Base-by-base conservation (phyloP, 345 rosid species). In the Eutrema heterophyllum region DNA sequence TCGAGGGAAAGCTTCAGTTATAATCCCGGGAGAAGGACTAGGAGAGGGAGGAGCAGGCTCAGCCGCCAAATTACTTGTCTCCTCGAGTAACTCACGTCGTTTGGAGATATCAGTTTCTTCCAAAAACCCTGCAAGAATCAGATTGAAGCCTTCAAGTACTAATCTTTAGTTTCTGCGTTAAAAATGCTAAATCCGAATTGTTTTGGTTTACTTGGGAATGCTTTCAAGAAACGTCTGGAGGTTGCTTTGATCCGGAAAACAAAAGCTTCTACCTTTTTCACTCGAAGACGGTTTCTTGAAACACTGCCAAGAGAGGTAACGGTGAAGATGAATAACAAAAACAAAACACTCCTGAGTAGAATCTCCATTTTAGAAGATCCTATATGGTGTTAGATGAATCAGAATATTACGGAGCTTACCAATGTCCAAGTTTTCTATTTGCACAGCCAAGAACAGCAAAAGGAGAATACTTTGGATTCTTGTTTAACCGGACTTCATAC, bases 41-140 rank as follows among this genome's bases (percentile, higher is more conserved):
- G 85, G 54, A 10, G 54, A 69, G 6, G 38, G 67, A 43, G 60
- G 67, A 51, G 87, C 83, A 64, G 90, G 88, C 52, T 29, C 74
- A 49, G 89, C 96, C 26, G 71, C 78, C 9, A 95, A 81, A 73
- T 95, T 92, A 54, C 81, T 87, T 1, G 88, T 81, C 62, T 80
- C 79, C 70, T 75, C 93, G 43, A 83, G 80, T 33, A 95, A 83
- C 76, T 78, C 82, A 27, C 97, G 93, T 2, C 87, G 88, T 60
- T 77, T 75, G 68, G 79, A 69, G 56, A 65, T 74, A 71, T 64
- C 71, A 35, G 64, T 50, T 71, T 79, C 77, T 32, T 82, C 85
- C 18, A 40, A 58, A 24, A 32, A 12, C 26, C 79, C 79, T 68
- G 10, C 57, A 67, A 21, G 52, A 46, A 30, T 21, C 39, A 43